Percentiles rank a stretch among this genome's conserved stretches.
Conservation (phyloP, 768 basidiomycete genomes). For the Suillus americanus region DNA sequence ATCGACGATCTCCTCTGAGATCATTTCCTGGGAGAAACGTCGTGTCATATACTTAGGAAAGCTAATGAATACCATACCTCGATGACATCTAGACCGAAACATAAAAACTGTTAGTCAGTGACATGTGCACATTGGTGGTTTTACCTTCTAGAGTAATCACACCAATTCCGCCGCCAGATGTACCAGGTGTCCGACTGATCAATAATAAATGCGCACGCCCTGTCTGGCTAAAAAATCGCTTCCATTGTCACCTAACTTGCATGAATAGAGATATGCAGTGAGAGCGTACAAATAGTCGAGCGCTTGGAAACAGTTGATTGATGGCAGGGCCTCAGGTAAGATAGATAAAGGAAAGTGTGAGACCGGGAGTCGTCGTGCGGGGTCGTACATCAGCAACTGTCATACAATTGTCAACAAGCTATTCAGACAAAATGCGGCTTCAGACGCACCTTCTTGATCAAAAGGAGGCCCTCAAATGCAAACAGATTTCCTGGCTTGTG, state of each 20-base stretch:
- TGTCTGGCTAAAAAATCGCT: constrained; percentile 62
- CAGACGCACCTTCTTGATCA: constrained; percentile 70
- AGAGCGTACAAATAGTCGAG: constrained; percentile 80
- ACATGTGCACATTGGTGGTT: constrained; percentile 13
- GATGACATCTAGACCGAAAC: constrained; percentile 57
- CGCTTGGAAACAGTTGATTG: constrained; percentile 93
- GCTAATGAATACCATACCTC: constrained; percentile 43
- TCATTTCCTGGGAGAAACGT: constrained; percentile 69
- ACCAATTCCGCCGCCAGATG: constrained; percentile 84
- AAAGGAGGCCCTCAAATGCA: constrained; percentile 77
- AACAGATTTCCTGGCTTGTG: constrained; percentile 68
- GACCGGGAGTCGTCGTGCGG: constrained; percentile 69
- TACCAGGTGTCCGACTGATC: constrained; percentile 83
- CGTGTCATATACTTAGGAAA: background rate
- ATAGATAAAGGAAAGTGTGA: constrained; percentile 76
- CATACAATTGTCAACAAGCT: constrained; percentile 9
- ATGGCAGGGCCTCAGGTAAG: constrained; percentile 84
- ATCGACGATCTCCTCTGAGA: constrained; percentile 95
- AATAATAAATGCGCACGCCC: constrained; percentile 91
- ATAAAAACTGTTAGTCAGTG: constrained; percentile 4
- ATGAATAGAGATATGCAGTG: background rate
- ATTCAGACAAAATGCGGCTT: constrained; percentile 6
- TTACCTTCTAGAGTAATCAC: constrained; percentile 86
- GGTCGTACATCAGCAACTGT: constrained; percentile 90
- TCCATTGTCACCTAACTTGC: background rate